Base-by-base conservation (phyloP, 2,329 filamentous ascomycete species). In the Colletotrichum lindemuthianum region DNA sequence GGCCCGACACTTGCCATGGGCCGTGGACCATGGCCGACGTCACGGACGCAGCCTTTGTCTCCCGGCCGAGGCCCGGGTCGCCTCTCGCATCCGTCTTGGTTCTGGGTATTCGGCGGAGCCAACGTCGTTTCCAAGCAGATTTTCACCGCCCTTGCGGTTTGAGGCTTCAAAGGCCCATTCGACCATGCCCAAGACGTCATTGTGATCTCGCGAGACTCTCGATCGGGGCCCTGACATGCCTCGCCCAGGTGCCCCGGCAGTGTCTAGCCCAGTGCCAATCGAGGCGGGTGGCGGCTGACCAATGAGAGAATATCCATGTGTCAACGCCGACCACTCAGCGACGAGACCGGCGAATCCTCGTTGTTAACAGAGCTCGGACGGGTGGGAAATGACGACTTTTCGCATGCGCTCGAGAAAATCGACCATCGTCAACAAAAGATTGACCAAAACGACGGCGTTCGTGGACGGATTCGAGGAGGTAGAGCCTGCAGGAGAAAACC, bases 251-350 rank as follows among this genome's bases (percentile, higher is more conserved):
- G 63, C 63, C 63, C 58, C 52, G 58, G 63, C 51, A 63, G 47
- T 61, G 63, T 65, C 49, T 59, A 65, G 63, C 47, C 58, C 61
- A 61, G 58, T 65, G 50, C 63, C 58, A 41, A 57, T 65, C 58
- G 63, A 61, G 63, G 63, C 63, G 63, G 45, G 51, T 65, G 58
- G 58, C 47, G 51, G 36, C 60, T 48, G 56, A 67, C 65, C 60
- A 67, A 67, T 67, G 50, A 67, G 60, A 53, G 60, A 67, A 67
- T 67, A 60, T 56, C 60, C 60, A 39, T 67, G 60, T 67, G 65
- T 67, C 65, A 67, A 64, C 65, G 57, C 65, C 56, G 49, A 65
- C 65, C 65, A 67, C 65, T 67, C 65, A 67, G 60, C 65, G 60
- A 67, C 32, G 60, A 65, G 60, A 65, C 56, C 64, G 60, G 60